These are phyloP conservation scores for Cyberlindnera veronae DNA, from an alignment of 805 yeast species.

Conservation along the genomic window DNA sequence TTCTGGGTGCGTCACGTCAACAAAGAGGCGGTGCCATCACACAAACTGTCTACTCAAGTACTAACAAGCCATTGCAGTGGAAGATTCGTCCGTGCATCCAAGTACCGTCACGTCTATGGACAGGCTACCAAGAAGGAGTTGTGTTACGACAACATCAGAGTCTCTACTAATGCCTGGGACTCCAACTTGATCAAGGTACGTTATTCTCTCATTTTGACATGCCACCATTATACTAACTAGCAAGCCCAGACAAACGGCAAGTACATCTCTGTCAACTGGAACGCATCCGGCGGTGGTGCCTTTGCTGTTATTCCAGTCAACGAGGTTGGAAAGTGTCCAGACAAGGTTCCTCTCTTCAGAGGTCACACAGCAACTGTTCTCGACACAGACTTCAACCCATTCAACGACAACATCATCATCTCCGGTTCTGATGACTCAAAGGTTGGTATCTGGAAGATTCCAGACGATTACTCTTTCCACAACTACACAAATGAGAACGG, in stretches of 20 bases:
- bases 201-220: not conserved
- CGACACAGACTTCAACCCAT: constrained; percentile 95
- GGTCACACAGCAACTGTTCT: constrained; percentile 95
- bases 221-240: constrained; percentile 1
- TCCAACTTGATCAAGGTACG: constrained; percentile 71
- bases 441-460: constrained; percentile 84
- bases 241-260: constrained; percentile 62
- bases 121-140: constrained; percentile 62
- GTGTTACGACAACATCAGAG: constrained; percentile 49
- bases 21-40: too few species aligned
- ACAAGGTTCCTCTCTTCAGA: constrained; percentile 85
- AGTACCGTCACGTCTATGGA: constrained; percentile 94
- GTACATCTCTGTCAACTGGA: constrained; percentile 86
- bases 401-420: constrained; percentile 67
- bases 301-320: constrained; percentile 86
- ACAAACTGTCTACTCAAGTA: too few species aligned
- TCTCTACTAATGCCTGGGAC: constrained; percentile 94
- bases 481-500: constrained; percentile 52
- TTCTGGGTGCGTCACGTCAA: not conserved
- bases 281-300: constrained; percentile 95
- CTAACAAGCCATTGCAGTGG: constrained; percentile 42
- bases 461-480: constrained; percentile 73
- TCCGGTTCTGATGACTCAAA: constrained; percentile 82
- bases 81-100: constrained; percentile 92
- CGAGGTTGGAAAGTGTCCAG: constrained; percentile 92